These are phyloP conservation scores for Ulvella scutata DNA, from an alignment of 139 green algal genomes.

Conservation along the genomic window DNA sequence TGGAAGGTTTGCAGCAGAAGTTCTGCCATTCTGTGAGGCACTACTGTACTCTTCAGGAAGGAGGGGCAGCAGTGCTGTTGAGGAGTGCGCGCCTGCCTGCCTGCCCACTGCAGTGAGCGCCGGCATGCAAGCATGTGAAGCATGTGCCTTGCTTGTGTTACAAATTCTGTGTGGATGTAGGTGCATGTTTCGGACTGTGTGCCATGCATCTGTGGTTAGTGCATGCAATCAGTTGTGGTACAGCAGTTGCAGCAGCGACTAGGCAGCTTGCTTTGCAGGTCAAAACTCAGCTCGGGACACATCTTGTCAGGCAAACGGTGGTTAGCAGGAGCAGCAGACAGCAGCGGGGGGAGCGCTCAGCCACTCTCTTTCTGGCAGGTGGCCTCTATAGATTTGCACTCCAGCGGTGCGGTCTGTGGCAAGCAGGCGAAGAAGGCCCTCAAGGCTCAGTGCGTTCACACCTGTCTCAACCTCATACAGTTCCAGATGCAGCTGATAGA, in stretches of 20 bases:
- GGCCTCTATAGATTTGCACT: not conserved
- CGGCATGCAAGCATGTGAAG: not conserved
- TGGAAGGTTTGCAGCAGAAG: constrained; percentile 7
- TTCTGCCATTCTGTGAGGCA: constrained; percentile 22
- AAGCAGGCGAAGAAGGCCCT: not conserved
- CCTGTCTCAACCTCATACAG: not conserved
- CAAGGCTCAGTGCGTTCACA: not conserved
- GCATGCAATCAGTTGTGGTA: not conserved
- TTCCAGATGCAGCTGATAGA: constrained; percentile 9
- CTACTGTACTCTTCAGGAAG: not conserved
- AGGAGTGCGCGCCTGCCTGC: not conserved
- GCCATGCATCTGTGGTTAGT: not conserved
- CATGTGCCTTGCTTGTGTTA: too few species aligned
- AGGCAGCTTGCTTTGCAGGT: not conserved
- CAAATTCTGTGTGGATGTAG: too few species aligned
- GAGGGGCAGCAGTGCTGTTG: not conserved
- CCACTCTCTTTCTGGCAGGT: not conserved
- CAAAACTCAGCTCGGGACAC: not conserved
- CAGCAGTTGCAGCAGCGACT: too few species aligned
- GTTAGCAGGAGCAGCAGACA: not conserved
- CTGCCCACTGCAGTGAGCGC: not conserved
- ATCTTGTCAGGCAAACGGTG: not conserved
- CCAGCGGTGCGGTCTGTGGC: too few species aligned
- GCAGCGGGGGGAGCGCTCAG: not conserved
- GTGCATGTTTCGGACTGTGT: not conserved